Conservation (phyloP, 805 yeast genomes). For the Candida nemodendra region DNA sequence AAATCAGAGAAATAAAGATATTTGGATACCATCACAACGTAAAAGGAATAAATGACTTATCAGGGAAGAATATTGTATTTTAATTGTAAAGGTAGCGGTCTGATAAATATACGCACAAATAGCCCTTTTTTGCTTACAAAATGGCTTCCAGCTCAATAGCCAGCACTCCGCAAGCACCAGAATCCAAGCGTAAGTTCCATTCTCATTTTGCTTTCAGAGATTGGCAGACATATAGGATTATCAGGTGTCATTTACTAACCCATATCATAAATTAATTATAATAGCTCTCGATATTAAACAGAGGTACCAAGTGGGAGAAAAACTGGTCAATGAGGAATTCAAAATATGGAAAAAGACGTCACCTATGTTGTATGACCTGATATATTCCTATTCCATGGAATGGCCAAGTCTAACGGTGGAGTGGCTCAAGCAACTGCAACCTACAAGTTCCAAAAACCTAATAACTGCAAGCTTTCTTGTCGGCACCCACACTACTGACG, state of each 20-base stretch:
- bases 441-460: conserved; percentile 5
- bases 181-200: conserved; percentile 8
- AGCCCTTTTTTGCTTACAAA: too few species aligned
- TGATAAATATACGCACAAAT: too few species aligned
- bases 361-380: conserved; percentile 71
- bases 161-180: conserved; percentile 4
- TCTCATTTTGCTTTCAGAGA: too few species aligned
- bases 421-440: conserved; percentile 55
- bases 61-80: too few species aligned
- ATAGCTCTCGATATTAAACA: conserved; percentile 25
- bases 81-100: too few species aligned
- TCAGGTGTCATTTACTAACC: too few species aligned
- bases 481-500: conserved; percentile 47
- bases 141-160: conserved; percentile 8
- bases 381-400: conserved; percentile 64
- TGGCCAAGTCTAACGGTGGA: conserved; percentile 73
- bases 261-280: too few species aligned
- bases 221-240: too few species aligned
- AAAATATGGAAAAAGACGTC: conserved; percentile 83
- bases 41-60: too few species aligned
- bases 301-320: conserved; percentile 55
- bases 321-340: conserved; percentile 71
- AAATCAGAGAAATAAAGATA: too few species aligned
- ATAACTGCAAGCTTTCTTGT: conserved; percentile 35
- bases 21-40: too few species aligned